These are phyloP conservation scores for Fimicolochytrium jonesii DNA, from an alignment of 192 early-diverging fungal genomes.

Conservation along the genomic window DNA sequence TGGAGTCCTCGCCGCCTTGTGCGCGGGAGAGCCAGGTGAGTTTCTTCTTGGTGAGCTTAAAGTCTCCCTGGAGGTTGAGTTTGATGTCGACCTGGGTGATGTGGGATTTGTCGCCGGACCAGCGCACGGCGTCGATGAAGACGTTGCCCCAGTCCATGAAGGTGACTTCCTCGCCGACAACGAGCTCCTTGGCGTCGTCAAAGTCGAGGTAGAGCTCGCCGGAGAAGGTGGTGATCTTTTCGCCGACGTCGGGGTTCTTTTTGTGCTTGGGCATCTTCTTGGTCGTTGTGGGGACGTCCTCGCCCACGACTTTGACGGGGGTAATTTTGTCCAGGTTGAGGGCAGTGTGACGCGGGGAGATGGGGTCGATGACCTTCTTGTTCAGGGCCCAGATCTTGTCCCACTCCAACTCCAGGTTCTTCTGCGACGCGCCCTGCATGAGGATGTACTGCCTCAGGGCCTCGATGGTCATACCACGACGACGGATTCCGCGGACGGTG, in stretches of 20 bases:
- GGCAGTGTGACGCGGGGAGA: conserved; percentile 88
- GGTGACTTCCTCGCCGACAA: conserved; percentile 86
- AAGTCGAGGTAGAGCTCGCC: conserved; percentile 76
- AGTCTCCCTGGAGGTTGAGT: conserved; percentile 89
- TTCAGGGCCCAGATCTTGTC: conserved; percentile 99
- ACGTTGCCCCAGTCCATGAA: conserved; percentile 99
- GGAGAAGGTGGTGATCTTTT: conserved; percentile 77
- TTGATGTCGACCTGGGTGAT: conserved; percentile 63
- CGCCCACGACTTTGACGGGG: conserved; percentile 62
- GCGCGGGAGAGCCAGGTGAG: conserved; percentile 82
- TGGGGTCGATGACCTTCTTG: conserved; percentile 93
- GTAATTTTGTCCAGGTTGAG: conserved; percentile 64
- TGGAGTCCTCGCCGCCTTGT: conserved; percentile 43
- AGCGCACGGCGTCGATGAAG: conserved; percentile 72
- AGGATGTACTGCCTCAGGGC: conserved; percentile 94
- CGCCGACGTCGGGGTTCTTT: conserved; percentile 92
- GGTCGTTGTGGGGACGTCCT: conserved; percentile 45
- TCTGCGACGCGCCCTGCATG: conserved; percentile 97
- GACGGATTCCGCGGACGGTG: conserved; percentile 71
- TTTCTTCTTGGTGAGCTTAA: conserved; percentile 99
- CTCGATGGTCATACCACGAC: conserved; percentile 97
- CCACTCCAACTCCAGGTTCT: conserved; percentile 91
- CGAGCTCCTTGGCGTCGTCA: conserved; percentile 79
- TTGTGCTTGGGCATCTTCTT: conserved; percentile 85
- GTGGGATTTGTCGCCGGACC: conserved; percentile 37